Evolutionary conservation across 768 basidiomycete species (phyloP).

Genomic region (Leccinum truebloodii): DNA sequence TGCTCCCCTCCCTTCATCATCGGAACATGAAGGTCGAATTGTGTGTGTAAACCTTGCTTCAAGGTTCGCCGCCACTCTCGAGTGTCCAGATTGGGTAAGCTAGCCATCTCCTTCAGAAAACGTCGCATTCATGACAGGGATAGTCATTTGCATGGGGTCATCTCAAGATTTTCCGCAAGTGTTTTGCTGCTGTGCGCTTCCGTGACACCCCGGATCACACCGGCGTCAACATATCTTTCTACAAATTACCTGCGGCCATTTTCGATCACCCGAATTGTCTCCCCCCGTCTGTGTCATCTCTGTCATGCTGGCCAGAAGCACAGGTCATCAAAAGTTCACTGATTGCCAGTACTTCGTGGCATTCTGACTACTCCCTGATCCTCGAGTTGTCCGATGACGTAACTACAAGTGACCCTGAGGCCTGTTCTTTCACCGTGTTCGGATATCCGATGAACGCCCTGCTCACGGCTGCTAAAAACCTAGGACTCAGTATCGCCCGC

Average conservation of each 20-base stretch:
- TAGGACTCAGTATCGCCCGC: constrained; percentile 7
- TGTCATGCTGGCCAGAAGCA: constrained; percentile 19
- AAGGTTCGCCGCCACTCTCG: constrained; percentile 11
- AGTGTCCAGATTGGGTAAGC: constrained; percentile 23
- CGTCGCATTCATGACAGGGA: constrained; percentile 6
- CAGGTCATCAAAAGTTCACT: constrained; percentile 5
- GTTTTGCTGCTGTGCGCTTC: constrained; percentile 5
- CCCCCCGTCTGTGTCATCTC: neutral
- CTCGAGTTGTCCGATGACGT: constrained; percentile 20
- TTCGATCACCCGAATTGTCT: constrained; percentile 5
- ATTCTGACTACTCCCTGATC: constrained; percentile 2
- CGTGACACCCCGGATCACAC: constrained; percentile 1
- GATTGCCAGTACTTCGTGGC: constrained; percentile 19
- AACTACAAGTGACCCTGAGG: neutral
- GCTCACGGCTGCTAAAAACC: neutral
- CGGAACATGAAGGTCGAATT: constrained; percentile 10
- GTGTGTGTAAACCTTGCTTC: constrained; percentile 24
- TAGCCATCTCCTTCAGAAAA: neutral
- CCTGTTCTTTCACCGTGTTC: constrained; percentile 18
- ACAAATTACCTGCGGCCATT: constrained; percentile 18
- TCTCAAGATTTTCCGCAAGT: constrained; percentile 17
- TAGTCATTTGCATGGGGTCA: constrained; percentile 13
- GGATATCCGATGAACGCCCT: constrained; percentile 4
- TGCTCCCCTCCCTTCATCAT: constrained; percentile 2
- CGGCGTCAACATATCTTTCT: constrained; percentile 12